Evolutionary conservation across 176 grass and related monocot species (phyloP).

Genomic region (Cenchrus fungigraminus): DNA sequence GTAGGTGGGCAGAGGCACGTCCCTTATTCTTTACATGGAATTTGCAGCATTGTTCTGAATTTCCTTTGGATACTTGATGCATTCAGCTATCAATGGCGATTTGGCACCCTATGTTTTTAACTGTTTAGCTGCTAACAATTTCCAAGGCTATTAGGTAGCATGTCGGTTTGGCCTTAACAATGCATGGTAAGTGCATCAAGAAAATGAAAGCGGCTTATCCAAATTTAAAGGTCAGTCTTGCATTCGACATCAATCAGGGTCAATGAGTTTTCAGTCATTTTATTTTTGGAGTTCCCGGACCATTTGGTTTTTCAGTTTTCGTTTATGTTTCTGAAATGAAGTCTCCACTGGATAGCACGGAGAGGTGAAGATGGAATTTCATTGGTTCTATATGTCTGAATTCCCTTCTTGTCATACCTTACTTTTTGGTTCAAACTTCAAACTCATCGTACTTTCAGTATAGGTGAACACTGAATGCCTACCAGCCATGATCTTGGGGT

Average conservation of each 20-base stretch:
- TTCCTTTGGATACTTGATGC: not conserved
- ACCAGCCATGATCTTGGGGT: conserved; percentile 10
- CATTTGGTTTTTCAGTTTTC: not conserved
- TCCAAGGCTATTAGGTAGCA: conserved; percentile 26
- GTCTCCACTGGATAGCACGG: not conserved
- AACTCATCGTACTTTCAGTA: not conserved
- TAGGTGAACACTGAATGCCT: conserved; percentile 32
- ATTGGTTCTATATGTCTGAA: not conserved
- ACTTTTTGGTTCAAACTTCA: not conserved
- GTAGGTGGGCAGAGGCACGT: conserved; percentile 36
- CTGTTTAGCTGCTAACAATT: not conserved
- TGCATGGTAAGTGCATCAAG: not conserved
- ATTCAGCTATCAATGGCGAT: conserved; percentile 7
- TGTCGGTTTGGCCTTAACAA: conserved; percentile 26
- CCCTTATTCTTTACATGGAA: not conserved
- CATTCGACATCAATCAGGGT: not conserved
- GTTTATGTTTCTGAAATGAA: not conserved
- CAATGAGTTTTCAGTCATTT: not conserved
- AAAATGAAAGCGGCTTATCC: not conserved
- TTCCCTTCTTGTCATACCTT: not conserved
- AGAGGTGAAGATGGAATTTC: not conserved
- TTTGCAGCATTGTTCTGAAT: not conserved
- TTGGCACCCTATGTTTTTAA: not conserved
- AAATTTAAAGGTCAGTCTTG: not conserved
- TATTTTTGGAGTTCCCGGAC: not conserved